phyloP scores from a whole-genome alignment of 768 basidiomycete species.

The Russula griseocarnosa region DNA sequence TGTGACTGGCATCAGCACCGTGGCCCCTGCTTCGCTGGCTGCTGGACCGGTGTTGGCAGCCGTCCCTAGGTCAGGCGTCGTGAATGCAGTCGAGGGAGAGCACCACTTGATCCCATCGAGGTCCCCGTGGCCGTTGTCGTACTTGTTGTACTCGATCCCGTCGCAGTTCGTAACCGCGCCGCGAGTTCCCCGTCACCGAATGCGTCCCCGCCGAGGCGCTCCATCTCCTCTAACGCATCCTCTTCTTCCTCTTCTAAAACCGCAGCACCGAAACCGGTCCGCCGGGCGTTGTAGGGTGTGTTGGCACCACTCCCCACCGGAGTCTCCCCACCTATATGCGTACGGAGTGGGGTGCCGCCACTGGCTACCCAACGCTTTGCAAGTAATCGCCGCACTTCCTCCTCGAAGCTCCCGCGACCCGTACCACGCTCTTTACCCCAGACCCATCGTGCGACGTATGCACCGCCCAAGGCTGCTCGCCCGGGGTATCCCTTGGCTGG shows the following conservation, averaged over 20 bases:
- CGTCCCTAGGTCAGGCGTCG: slow-evolving; percentile 57
- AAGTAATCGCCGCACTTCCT: slow-evolving; percentile 68
- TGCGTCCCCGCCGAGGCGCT: slow-evolving; percentile 37
- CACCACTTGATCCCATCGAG: slow-evolving; percentile 30
- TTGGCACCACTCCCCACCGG: slow-evolving; percentile 59
- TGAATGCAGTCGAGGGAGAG: slow-evolving; percentile 46
- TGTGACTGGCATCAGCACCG: slow-evolving; percentile 63
- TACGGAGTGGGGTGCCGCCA: slow-evolving; percentile 55
- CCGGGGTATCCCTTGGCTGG: slow-evolving; percentile 66
- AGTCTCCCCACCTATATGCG: slow-evolving; percentile 46
- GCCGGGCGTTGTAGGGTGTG: slow-evolving; percentile 56
- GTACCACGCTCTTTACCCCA: slow-evolving; percentile 64
- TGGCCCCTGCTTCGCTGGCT: slow-evolving; percentile 32
- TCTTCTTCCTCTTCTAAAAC: slow-evolving; percentile 72
- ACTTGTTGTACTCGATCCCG: slow-evolving; percentile 41
- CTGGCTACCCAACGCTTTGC: slow-evolving; percentile 71
- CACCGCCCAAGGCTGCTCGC: slow-evolving; percentile 66
- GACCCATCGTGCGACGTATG: slow-evolving; percentile 81
- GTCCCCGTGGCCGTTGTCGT: slow-evolving; percentile 38
- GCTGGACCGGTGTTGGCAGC: slow-evolving; percentile 30
- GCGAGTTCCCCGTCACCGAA: slow-evolving; percentile 43
- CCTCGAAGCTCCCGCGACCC: slow-evolving; percentile 65
- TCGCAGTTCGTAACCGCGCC: slow-evolving; percentile 52
- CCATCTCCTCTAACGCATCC: slow-evolving; percentile 62
- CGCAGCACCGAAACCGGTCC: slow-evolving; percentile 50